Evolutionary conservation across 163 green algal genomes (phyloP).

Genomic region (Chloromonas sp.): DNA sequence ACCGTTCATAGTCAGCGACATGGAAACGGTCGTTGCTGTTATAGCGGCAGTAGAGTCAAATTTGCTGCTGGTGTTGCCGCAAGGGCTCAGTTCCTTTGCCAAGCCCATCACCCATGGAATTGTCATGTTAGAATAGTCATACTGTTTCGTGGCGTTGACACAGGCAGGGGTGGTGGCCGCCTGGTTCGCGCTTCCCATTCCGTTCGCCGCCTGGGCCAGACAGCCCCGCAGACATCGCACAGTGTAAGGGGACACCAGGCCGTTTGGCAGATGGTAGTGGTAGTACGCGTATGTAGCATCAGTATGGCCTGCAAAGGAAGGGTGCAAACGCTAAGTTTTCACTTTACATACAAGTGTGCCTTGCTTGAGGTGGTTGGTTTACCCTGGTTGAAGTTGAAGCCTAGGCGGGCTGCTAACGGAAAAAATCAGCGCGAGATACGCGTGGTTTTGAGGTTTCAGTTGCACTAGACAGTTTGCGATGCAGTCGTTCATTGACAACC

Average conservation of each 20-base stretch:
- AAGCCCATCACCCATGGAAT: no score
- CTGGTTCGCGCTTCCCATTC: not conserved
- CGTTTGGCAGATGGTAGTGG: slow-evolving; percentile 9
- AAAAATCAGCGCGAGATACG: not conserved
- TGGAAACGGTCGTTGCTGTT: no score
- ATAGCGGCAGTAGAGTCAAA: no score
- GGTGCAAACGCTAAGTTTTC: not conserved
- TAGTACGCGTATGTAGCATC: slow-evolving; percentile 12
- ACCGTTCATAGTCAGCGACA: no score
- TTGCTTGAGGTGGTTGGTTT: not conserved
- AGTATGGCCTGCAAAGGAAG: slow-evolving; percentile 5
- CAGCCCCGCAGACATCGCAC: slow-evolving; percentile 10
- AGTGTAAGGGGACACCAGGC: slow-evolving; percentile 7
- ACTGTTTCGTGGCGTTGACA: slow-evolving; percentile 7
- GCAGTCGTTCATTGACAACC: not conserved
- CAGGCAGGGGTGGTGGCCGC: slow-evolving; percentile 3
- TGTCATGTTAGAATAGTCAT: slow-evolving; percentile 6
- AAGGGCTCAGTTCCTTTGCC: no score
- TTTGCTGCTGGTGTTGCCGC: no score
- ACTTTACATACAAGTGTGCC: no score
- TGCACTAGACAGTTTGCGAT: not conserved
- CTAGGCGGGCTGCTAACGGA: not conserved
- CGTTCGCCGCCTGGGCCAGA: not conserved
- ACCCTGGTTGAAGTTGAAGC: not conserved
- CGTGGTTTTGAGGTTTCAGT: no score